These are phyloP conservation scores for Aspergillus chevalieri DNA, from an alignment of 2,329 filamentous ascomycete species.

Conservation along the genomic window DNA sequence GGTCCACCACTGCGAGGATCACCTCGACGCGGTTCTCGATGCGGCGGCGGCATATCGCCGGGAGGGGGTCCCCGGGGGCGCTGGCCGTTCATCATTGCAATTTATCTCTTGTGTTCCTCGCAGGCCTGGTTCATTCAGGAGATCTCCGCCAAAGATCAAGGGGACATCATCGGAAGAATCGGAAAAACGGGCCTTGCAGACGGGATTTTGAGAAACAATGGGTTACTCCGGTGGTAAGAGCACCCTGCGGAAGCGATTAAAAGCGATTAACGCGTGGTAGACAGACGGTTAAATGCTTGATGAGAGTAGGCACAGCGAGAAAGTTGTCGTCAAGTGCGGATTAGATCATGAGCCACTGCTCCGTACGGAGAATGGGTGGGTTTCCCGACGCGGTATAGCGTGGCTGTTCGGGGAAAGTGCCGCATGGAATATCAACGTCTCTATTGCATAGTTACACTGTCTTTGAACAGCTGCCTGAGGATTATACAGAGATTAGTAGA, in stretches of 20 bases:
- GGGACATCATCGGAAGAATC: conserved; percentile 26
- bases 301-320: no score
- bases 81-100: conserved; percentile 31
- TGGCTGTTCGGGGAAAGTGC: not conserved
- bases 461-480: not conserved
- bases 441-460: not conserved
- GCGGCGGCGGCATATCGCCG: conserved; percentile 22
- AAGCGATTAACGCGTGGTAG: no score
- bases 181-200: conserved; percentile 8
- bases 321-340: not conserved
- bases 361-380: not conserved
- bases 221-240: no score
- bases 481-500: no score
- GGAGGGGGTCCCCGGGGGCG: conserved; percentile 29
- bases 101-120: conserved; percentile 6
- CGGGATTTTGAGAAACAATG: not conserved
- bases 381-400: not conserved
- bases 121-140: conserved; percentile 20
- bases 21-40: conserved; percentile 27
- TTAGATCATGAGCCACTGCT: not conserved
- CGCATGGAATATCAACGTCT: not conserved
- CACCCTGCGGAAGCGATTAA: no score
- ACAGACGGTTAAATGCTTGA: no score
- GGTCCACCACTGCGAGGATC: conserved; percentile 29
- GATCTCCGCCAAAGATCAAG: conserved; percentile 17